Evolutionary conservation across 768 basidiomycete species (phyloP).

Genomic region (Austroboletus eburneus): DNA sequence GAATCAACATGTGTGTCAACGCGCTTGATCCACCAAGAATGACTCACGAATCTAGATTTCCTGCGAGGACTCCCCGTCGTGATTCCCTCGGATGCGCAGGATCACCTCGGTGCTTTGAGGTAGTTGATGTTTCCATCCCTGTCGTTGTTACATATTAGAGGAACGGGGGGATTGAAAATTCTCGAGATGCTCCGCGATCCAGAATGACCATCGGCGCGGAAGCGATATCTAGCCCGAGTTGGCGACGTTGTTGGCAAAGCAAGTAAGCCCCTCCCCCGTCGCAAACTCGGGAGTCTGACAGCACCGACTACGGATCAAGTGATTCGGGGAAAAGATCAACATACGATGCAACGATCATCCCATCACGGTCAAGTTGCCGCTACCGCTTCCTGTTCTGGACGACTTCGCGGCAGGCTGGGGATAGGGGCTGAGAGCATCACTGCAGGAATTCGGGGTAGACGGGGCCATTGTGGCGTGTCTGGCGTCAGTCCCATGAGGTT

Average conservation of each 20-base stretch:
- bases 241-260: no score
- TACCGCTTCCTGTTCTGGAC: slow-evolving; percentile 9
- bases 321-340: background rate
- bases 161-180: no score
- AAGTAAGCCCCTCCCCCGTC: slow-evolving; percentile 1
- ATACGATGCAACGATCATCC: background rate
- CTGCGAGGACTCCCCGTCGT: background rate
- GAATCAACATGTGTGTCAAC: slow-evolving; percentile 13
- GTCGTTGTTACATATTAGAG: background rate
- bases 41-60: no score
- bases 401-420: slow-evolving; percentile 8
- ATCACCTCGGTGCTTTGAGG: background rate
- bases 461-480: background rate
- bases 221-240: no score
- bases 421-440: slow-evolving; percentile 1
- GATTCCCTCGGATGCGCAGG: slow-evolving; percentile 14
- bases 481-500: background rate
- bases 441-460: slow-evolving; percentile 5
- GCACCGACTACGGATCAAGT: background rate
- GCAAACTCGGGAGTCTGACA: background rate
- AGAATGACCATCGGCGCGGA: no score
- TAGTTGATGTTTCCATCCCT: background rate
- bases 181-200: no score
- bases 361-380: slow-evolving; percentile 2
- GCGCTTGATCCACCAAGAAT: slow-evolving; percentile 9